phyloP scores from a whole-genome alignment of 352 stramenopile genomes.

The Phytophthora cryptogea region DNA sequence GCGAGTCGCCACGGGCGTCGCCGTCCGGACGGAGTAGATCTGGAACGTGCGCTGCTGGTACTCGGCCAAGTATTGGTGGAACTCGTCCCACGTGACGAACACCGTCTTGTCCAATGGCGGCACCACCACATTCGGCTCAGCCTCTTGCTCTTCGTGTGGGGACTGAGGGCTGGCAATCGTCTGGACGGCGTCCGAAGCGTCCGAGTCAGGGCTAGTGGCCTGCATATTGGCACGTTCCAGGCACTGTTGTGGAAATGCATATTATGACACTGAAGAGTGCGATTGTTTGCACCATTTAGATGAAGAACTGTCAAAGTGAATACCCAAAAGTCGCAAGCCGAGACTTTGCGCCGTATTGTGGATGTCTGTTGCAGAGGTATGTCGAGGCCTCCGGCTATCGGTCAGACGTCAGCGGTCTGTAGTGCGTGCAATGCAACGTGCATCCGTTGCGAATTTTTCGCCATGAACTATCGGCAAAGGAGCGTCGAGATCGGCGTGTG shows the following conservation, averaged over 20 bases:
- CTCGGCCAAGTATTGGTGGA: slow-evolving; percentile 31
- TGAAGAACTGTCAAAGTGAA: slow-evolving; percentile 10
- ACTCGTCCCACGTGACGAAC: slow-evolving; percentile 34
- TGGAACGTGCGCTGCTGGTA: slow-evolving; percentile 40
- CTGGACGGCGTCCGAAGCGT: slow-evolving; percentile 6
- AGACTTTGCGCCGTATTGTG: background rate
- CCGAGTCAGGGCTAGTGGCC: slow-evolving; percentile 5
- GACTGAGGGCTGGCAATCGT: background rate
- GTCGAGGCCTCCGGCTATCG: slow-evolving; percentile 14
- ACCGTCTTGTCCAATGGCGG: slow-evolving; percentile 23
- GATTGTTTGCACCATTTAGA: too few species aligned
- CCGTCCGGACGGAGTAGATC: slow-evolving; percentile 33
- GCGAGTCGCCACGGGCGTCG: slow-evolving; percentile 22
- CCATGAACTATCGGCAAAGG: slow-evolving; percentile 19
- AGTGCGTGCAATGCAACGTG: slow-evolving; percentile 1
- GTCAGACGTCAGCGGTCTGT: background rate
- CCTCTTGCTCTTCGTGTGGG: slow-evolving; percentile 9
- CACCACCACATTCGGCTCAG: slow-evolving; percentile 6
- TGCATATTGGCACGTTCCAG: slow-evolving; percentile 25
- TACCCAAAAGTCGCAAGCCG: background rate
- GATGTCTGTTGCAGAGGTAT: slow-evolving; percentile 12
- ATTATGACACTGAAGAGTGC: too few species aligned
- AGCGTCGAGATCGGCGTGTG: slow-evolving; percentile 10
- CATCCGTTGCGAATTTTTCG: slow-evolving; percentile 21
- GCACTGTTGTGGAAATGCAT: slow-evolving; percentile 10